A percentile compares a stretch with the other conserved stretches of the same genome.
Conservation (phyloP, 2,329 filamentous ascomycete genomes). For the Hymenoscyphus salicellus region DNA sequence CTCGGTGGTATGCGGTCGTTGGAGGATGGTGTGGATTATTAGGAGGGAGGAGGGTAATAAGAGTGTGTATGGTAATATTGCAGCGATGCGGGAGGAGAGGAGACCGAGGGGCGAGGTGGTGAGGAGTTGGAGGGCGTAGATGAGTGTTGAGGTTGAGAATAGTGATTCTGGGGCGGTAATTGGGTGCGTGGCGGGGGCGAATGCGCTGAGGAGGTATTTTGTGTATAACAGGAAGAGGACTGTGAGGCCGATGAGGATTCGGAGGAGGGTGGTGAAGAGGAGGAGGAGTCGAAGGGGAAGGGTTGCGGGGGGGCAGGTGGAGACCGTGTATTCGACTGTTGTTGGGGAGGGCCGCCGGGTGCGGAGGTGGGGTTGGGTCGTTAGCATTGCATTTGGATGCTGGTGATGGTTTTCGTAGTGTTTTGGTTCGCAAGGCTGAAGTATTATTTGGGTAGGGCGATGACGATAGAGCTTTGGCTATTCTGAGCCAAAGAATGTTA, state of each 20-base stretch:
- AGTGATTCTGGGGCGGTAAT: conserved; percentile 3
- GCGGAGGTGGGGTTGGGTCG: conserved; percentile 56
- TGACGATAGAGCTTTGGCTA: background rate
- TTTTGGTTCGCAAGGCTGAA: background rate
- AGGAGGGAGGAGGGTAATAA: conserved; percentile 40
- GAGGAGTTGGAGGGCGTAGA: conserved; percentile 31
- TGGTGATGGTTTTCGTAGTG: background rate
- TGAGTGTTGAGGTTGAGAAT: conserved; percentile 25
- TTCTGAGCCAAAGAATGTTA: no score
- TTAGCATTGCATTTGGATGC: conserved; percentile 52
- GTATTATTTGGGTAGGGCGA: background rate
- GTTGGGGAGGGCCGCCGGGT: conserved; percentile 74
- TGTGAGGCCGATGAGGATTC: conserved; percentile 40
- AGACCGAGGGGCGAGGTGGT: conserved; percentile 35
- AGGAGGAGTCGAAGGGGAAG: conserved; percentile 48
- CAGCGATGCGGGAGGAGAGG: conserved; percentile 36
- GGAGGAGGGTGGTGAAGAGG: conserved; percentile 43
- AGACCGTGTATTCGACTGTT: conserved; percentile 89
- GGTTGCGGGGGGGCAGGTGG: conserved; percentile 63
- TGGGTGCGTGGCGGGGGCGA: conserved; percentile 13
- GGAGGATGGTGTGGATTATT: conserved; percentile 45
- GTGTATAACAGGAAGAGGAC: conserved; percentile 51
- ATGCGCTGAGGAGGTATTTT: conserved; percentile 40
- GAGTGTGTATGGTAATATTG: conserved; percentile 40
- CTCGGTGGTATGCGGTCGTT: conserved; percentile 62